Conservation (phyloP, 164 flowering plant species). For the Houttuynia cordata region DNA sequence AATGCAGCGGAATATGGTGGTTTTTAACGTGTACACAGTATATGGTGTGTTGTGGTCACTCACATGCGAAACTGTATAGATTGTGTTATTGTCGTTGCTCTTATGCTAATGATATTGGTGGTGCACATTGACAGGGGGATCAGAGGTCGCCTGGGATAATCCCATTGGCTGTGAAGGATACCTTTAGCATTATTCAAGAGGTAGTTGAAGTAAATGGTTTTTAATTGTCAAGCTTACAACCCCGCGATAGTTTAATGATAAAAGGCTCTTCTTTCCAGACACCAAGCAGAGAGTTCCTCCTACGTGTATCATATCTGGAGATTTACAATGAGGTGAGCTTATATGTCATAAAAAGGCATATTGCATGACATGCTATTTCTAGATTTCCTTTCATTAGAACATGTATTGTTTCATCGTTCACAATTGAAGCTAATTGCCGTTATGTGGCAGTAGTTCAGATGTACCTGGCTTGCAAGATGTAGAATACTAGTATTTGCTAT, state of each 20-base stretch:
- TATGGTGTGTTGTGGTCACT: background rate
- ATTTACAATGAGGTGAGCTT: conserved; percentile 84
- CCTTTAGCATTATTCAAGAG: conserved; percentile 95
- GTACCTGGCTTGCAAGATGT: no score
- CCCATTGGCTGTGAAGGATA: conserved; percentile 94
- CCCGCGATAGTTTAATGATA: background rate
- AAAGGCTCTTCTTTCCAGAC: conserved; percentile 37
- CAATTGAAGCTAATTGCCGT: no score
- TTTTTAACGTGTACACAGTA: background rate
- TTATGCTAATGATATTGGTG: background rate
- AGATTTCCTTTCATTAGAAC: background rate
- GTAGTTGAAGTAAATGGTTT: conserved; percentile 21
- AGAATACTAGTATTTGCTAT: no score
- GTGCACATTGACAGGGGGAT: conserved; percentile 58
- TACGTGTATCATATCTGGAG: conserved; percentile 91
- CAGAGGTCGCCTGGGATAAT: conserved; percentile 97
- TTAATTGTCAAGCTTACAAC: background rate
- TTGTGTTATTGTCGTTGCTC: background rate
- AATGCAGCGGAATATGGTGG: background rate
- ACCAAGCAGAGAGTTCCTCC: conserved; percentile 84
- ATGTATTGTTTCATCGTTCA: no score
- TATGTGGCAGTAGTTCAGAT: no score
- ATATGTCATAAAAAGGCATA: background rate
- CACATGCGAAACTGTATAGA: background rate
- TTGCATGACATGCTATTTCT: background rate